Conservation (phyloP, 768 basidiomycete genomes). For the Russula sp. region DNA sequence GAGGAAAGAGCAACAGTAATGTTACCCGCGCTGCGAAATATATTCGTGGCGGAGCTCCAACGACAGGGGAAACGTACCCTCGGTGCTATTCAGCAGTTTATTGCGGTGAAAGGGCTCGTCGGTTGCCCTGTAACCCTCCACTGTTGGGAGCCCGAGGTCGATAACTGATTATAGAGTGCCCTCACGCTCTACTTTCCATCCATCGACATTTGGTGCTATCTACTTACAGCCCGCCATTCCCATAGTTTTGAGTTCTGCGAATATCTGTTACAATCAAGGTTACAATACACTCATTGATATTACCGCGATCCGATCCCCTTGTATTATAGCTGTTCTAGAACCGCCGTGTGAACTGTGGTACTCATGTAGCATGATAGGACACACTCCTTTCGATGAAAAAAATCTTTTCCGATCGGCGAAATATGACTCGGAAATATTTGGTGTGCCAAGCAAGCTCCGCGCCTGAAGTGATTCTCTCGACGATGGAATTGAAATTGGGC, state of each 20-base stretch:
- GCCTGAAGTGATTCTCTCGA: no score
- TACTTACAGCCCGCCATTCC: background rate
- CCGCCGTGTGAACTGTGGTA: background rate
- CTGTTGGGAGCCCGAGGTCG: background rate
- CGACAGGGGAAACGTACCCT: background rate
- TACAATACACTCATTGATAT: background rate
- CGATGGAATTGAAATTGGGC: background rate
- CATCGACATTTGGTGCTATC: background rate
- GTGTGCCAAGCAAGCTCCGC: no score
- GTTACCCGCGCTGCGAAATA: background rate
- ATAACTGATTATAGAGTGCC: background rate
- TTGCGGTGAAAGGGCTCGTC: background rate
- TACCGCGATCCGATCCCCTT: background rate
- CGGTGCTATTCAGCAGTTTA: background rate
- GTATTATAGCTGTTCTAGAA: background rate
- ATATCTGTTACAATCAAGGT: no score
- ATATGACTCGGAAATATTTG: no score
- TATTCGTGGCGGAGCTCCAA: background rate
- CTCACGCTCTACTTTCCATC: background rate
- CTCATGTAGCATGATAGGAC: background rate
- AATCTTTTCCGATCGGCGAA: no score
- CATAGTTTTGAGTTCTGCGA: background rate
- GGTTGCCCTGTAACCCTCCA: background rate
- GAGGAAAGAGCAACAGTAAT: background rate
- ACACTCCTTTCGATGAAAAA: no score